Evolutionary conservation across 345 rosid species (phyloP).

Genomic region (Eutrema heterophyllum): DNA sequence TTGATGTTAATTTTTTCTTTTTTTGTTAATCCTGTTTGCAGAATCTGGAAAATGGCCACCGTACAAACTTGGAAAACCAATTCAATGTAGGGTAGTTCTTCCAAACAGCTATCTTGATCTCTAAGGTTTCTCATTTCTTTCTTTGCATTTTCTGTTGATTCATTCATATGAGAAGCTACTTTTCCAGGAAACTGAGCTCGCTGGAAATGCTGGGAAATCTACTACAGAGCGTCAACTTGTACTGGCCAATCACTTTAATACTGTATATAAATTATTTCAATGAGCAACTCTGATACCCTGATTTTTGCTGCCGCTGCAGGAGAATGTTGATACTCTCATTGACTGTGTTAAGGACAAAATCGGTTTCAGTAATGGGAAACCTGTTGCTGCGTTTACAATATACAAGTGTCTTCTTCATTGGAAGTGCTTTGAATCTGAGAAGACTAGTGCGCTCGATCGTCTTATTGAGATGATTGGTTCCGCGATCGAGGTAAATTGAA

Average conservation of each 20-base stretch:
- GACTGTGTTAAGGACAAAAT: conserved; percentile 64
- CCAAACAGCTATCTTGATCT: conserved; percentile 11
- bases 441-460: too few species aligned
- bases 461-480: too few species aligned
- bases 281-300: conserved; percentile 13
- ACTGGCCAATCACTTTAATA: conserved; percentile 25
- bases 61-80: conserved; percentile 45
- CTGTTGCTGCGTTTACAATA: too few species aligned
- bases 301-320: conserved; percentile 47
- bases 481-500: too few species aligned
- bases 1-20: conserved; percentile 2
- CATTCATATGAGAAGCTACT: conserved; percentile 3
- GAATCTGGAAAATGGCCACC: conserved; percentile 87
- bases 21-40: conserved; percentile 34
- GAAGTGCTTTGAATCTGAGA: too few species aligned
- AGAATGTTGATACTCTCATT: conserved; percentile 83
- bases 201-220: conserved; percentile 64
- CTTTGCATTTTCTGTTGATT: neutral
- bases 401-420: too few species aligned
- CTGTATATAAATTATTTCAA: neutral
- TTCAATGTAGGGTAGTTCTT: conserved; percentile 43
- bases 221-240: conserved; percentile 85
- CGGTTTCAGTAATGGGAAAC: conserved; percentile 62
- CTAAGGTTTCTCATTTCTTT: conserved; percentile 5
- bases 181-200: conserved; percentile 68